phyloP scores from a whole-genome alignment of 805 yeast species.

The Starmerella stellata region DNA sequence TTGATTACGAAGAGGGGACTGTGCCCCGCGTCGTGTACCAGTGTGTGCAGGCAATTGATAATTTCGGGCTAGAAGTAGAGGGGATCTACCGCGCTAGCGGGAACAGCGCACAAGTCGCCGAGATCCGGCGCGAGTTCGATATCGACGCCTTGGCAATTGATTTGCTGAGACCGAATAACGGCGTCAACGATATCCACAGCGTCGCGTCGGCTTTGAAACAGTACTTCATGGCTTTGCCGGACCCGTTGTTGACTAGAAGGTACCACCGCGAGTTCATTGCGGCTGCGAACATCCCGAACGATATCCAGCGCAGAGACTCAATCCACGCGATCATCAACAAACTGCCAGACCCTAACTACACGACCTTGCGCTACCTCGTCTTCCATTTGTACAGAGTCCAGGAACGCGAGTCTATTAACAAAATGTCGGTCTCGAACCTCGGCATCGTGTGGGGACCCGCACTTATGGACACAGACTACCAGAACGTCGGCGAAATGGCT shows the following conservation, averaged over 20 bases:
- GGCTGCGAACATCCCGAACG: constrained; percentile 51
- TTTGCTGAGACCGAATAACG: constrained; percentile 36
- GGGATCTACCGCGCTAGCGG: constrained; percentile 84
- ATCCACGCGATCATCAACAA: constrained; percentile 77
- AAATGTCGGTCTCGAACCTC: constrained; percentile 67
- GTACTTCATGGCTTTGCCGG: constrained; percentile 72
- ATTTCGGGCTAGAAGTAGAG: constrained; percentile 65
- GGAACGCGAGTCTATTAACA: constrained; percentile 40
- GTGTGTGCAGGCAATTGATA: constrained; percentile 74
- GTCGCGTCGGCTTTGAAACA: constrained; percentile 76
- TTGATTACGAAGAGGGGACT: constrained; percentile 70
- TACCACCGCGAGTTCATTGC: constrained; percentile 45
- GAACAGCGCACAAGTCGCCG: constrained; percentile 53
- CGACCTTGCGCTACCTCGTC: constrained; percentile 66
- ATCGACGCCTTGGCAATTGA: constrained; percentile 41
- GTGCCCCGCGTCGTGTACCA: constrained; percentile 81
- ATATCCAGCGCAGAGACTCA: constrained; percentile 43
- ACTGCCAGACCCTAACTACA: constrained; percentile 86
- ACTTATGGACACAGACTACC: constrained; percentile 48
- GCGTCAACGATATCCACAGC: constrained; percentile 64
- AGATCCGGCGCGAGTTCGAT: constrained; percentile 45
- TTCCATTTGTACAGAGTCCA: constrained; percentile 71
- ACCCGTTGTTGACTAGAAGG: constrained; percentile 56
- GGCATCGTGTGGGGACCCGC: constrained; percentile 95
- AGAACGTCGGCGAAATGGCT: constrained; percentile 53